Percentiles rank a stretch among this genome's conserved stretches.
Conservation (phyloP, 2,329 filamentous ascomycete genomes). For the Fusarium cyanostomum region DNA sequence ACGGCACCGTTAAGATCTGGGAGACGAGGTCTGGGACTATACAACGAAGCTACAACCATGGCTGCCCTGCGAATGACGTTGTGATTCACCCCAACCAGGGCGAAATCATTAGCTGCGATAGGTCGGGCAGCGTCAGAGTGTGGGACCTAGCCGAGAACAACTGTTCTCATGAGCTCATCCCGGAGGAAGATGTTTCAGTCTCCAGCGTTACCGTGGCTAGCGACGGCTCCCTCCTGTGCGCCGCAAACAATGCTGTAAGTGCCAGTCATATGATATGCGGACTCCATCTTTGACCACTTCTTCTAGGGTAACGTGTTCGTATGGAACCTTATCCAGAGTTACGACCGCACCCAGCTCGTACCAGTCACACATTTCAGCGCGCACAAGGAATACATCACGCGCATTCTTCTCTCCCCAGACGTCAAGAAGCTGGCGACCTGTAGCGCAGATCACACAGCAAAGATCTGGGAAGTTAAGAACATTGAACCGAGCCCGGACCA, state of each 20-base stretch:
- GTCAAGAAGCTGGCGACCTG: slow-evolving; percentile 95
- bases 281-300: slow-evolving; percentile 6
- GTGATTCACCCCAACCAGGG: slow-evolving; percentile 99
- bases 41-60: slow-evolving; percentile 93
- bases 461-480: slow-evolving; percentile 92
- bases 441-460: slow-evolving; percentile 90
- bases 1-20: slow-evolving; percentile 97
- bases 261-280: not conserved
- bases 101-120: slow-evolving; percentile 96
- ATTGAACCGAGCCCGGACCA: slow-evolving; percentile 60
- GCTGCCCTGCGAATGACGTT: slow-evolving; percentile 91
- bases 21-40: slow-evolving; percentile 86
- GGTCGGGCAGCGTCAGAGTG: slow-evolving; percentile 89
- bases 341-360: slow-evolving; percentile 83
- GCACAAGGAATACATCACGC: slow-evolving; percentile 92
- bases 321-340: slow-evolving; percentile 89
- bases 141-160: slow-evolving; percentile 98
- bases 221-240: slow-evolving; percentile 91
- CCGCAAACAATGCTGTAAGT: slow-evolving; percentile 86
- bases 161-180: slow-evolving; percentile 94
- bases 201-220: slow-evolving; percentile 95
- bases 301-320: slow-evolving; percentile 92
- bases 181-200: slow-evolving; percentile 93
- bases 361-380: slow-evolving; percentile 90
- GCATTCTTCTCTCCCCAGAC: slow-evolving; percentile 89